Evolutionary conservation across 179 eudicot species (phyloP), one percentile per base, ranked within the genome.

Genomic region (Beta lomatogona): DNA sequence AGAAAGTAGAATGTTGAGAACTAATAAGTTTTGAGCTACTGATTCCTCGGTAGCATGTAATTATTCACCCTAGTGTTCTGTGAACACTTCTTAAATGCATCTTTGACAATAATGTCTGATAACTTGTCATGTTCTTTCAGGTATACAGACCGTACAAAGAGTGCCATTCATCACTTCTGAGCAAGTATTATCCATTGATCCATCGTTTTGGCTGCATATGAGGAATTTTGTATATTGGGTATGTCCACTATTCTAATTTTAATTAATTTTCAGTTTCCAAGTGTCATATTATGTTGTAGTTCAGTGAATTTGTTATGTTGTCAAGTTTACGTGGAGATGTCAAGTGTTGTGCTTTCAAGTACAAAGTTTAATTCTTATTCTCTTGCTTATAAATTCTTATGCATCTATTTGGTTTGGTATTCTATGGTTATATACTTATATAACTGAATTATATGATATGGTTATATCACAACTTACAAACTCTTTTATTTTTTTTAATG

Each of bases 121-220:
- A 63, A 67, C 61, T 53, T 70, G 73, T 18, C 44, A 5, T 36
- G 36, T 66, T 76, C 36, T 91, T 88, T 81, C 90, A 97, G 99
- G 95, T 94, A 91, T 85, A 93, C 98, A 77, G 98, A 97, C 84
- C 87, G 99, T 83, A 84, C 85, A 83, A 87, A 89, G 84, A 88
- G 83, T 87, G 98, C 98, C 41, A 79, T 90, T 82, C 88, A 88
- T 90, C 99, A 94, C 86, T 94, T 97, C 31, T 82, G 92, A 90
- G 88, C 98, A 91, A 88, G 98, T 97, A 41, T 86, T 97, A 79
- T 89, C 91, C 59, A 67, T 93, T 77, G 97, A 97, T 91, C 98
- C 98, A 19, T 85, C 94, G 75, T 82, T 93, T 81, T 97, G 99
- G 91, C 92, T 80, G 99, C 99, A 72, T 94, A 94, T 83, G 99